These are phyloP conservation scores for Aspergillus luchuensis DNA, from an alignment of 2,329 filamentous ascomycete species.

Conservation along the genomic window DNA sequence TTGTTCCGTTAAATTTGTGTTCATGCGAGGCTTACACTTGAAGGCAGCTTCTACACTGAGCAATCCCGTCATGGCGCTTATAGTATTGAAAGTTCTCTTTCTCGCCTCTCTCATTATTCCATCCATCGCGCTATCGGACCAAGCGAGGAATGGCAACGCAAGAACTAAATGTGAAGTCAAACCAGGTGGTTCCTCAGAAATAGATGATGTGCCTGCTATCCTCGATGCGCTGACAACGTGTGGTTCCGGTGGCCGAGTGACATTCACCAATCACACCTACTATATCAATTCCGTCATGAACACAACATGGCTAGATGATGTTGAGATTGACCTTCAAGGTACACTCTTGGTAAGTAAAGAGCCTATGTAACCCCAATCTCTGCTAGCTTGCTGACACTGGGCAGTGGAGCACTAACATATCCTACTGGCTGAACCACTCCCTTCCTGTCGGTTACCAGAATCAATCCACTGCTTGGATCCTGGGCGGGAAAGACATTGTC, in stretches of 20 bases:
- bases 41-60: neutral
- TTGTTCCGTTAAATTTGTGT: too few species aligned
- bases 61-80: neutral
- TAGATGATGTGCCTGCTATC: constrained; percentile 57
- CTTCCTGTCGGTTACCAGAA: constrained; percentile 53
- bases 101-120: neutral
- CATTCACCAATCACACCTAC: constrained; percentile 54
- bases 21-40: too few species aligned
- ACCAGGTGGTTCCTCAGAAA: constrained; percentile 21
- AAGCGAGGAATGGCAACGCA: neutral
- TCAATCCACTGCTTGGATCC: constrained; percentile 52
- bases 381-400: neutral
- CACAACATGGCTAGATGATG: constrained; percentile 49
- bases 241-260: constrained; percentile 52
- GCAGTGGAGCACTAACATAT: constrained; percentile 40
- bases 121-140: neutral
- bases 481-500: constrained; percentile 54
- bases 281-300: constrained; percentile 55
- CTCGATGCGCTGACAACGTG: constrained; percentile 54
- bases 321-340: constrained; percentile 52
- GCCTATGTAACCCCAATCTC: neutral
- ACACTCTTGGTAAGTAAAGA: constrained; percentile 48
- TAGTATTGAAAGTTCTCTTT: neutral
- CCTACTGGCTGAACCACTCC: constrained; percentile 54
- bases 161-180: constrained; percentile 14